phyloP scores from a whole-genome alignment of 2,329 filamentous ascomycete genomes.

The Chaetomiaceae sp. region DNA sequence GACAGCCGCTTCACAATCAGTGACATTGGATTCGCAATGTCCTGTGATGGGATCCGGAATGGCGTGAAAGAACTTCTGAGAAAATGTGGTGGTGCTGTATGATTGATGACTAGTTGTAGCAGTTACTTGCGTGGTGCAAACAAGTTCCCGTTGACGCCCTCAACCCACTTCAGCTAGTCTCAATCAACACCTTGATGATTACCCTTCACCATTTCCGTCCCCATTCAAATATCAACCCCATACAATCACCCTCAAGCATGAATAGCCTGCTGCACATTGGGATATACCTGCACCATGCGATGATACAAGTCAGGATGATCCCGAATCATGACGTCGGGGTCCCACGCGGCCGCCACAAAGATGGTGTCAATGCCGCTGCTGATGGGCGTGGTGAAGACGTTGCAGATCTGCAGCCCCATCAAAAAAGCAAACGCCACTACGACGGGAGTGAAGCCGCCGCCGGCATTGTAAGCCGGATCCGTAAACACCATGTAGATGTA shows the following conservation, averaged over 20 bases:
- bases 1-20: conserved; percentile 2
- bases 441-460: conserved; percentile 66
- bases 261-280: conserved; percentile 74
- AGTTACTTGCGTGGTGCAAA: too few relatives aligned
- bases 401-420: conserved; percentile 83
- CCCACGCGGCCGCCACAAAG: conserved; percentile 73
- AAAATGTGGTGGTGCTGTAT: too few relatives aligned
- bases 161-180: too few relatives aligned
- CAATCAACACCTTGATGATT: too few relatives aligned
- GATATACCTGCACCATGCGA: conserved; percentile 76
- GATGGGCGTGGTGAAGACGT: conserved; percentile 84
- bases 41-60: too few relatives aligned
- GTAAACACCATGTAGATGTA: conserved; percentile 87
- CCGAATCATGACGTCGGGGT: conserved; percentile 68
- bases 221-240: neutral
- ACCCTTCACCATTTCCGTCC: too few relatives aligned
- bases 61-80: conserved; percentile 16
- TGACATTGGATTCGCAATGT: neutral
- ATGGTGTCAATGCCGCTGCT: conserved; percentile 87
- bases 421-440: conserved; percentile 83
- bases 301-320: conserved; percentile 80
- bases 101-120: too few relatives aligned
- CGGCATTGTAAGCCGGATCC: conserved; percentile 68
- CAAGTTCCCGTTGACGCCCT: too few relatives aligned
- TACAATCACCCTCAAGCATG: conserved; percentile 46